Base-by-base conservation (phyloP, 2,329 filamentous ascomycete genomes). In the Lachnellula occidentalis region DNA sequence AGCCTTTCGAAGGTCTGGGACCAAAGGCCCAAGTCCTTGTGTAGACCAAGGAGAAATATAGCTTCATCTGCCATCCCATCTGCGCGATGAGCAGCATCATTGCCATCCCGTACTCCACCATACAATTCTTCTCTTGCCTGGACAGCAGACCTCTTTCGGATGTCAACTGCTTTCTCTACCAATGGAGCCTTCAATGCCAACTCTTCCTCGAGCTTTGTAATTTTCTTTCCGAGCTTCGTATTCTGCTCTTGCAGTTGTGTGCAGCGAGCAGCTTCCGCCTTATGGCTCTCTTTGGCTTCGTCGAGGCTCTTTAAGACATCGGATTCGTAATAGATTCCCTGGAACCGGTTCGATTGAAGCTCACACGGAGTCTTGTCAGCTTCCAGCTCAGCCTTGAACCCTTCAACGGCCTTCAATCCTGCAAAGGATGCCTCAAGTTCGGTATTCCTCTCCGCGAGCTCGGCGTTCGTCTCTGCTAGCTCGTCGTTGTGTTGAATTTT, bases 21-120 rank as follows among this genome's bases (percentile, higher is more conserved):
- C 41, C 41, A 43, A 9, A 12, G 41, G 5, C 19, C 9, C 11
- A 7, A 22, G 19, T 21, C 14, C n/a, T 12, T 8, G 14, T 36
- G 12, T 15, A 48, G n/a, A 48, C 15, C 19, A 14, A 21, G 17
- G 6, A 22, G 31, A 24, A 47, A 39, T 12, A 48, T 12, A 4
- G 21, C 19, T 27, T 27, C 21, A 52, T 56, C 53, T 5, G 45
- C 39, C 1, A 14, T 5, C 8, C 36, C 34, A 45, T 37, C 24
- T n/a, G 24, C 50, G 12, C 46, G 14, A 42, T 56, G 54, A 31
- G 50, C 51, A 3, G 45, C 45, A 9, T 34, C 46, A 42, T 56
- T 51, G 1, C 54, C 54, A 6, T n/a, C 31, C 8, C 17, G 5
- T 15, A n/a, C 24, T n/a, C n/a, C 21, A 21, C 15, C n/a, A 17